Conservation (phyloP, 1,284 basidiomycete genomes). For the Apiotrichum akiyoshidainum region DNA sequence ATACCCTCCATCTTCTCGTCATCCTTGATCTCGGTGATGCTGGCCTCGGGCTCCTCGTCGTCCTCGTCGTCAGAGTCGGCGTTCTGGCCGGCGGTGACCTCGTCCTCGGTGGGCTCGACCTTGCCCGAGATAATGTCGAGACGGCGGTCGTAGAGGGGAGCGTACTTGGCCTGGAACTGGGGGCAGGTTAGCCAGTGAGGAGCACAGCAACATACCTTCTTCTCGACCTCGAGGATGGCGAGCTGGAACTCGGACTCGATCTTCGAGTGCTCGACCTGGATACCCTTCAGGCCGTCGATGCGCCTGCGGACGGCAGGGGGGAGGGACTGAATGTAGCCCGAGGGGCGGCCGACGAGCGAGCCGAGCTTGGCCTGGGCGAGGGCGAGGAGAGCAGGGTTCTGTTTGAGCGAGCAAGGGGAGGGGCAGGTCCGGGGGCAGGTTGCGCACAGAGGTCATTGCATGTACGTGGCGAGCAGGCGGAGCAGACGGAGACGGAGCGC, state of each 20-base stretch:
- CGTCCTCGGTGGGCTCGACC: slow-evolving; percentile 70
- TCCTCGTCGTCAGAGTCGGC: slow-evolving; percentile 59
- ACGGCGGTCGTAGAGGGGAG: slow-evolving; percentile 84
- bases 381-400: slow-evolving; percentile 58
- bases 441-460: not conserved
- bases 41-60: slow-evolving; percentile 51
- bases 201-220: slow-evolving; percentile 62
- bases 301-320: slow-evolving; percentile 77
- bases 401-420: not conserved
- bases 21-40: slow-evolving; percentile 45
- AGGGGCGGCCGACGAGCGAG: slow-evolving; percentile 70
- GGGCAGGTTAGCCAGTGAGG: slow-evolving; percentile 8
- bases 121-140: slow-evolving; percentile 77
- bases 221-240: slow-evolving; percentile 94
- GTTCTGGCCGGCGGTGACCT: slow-evolving; percentile 74
- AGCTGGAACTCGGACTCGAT: slow-evolving; percentile 94
- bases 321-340: slow-evolving; percentile 82
- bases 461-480: not conserved
- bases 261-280: slow-evolving; percentile 89
- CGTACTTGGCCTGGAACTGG: slow-evolving; percentile 79
- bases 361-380: slow-evolving; percentile 65
- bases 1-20: slow-evolving; percentile 60
- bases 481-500: no score
- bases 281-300: slow-evolving; percentile 88
- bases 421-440: no score